Evolutionary conservation across 257 asterid genomes (phyloP).

Genomic region (Nicotiana otophora): DNA sequence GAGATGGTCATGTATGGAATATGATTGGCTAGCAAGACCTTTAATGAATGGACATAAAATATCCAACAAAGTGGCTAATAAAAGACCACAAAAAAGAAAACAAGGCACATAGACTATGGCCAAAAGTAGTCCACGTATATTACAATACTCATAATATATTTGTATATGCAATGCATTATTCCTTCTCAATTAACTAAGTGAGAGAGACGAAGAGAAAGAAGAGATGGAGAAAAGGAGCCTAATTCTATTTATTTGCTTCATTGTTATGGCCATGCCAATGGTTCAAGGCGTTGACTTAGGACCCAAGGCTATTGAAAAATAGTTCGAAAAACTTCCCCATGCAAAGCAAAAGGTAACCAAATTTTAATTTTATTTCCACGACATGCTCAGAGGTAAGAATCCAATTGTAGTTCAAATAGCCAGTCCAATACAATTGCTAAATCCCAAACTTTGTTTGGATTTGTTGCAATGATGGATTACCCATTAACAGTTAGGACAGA

Average conservation of each 20-base stretch:
- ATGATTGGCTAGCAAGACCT: too few relatives aligned
- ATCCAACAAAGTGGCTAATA: too few relatives aligned
- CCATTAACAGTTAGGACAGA: constrained; percentile 21
- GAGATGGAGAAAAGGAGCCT: background rate
- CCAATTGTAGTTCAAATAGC: constrained; percentile 18
- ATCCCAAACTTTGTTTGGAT: constrained; percentile 28
- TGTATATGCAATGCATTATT: too few relatives aligned
- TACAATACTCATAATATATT: too few relatives aligned
- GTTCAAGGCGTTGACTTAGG: background rate
- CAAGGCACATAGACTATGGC: too few relatives aligned
- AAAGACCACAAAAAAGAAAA: too few relatives aligned
- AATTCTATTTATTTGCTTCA: background rate
- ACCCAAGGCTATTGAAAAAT: constrained; percentile 18
- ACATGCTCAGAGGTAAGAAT: constrained; percentile 21
- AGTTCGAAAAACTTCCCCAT: constrained; percentile 24
- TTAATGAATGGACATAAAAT: too few relatives aligned
- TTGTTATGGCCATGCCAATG: background rate
- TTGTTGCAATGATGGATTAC: constrained; percentile 23
- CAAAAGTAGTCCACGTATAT: too few relatives aligned
- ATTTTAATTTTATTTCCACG: constrained; percentile 37
- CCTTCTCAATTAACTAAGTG: too few relatives aligned
- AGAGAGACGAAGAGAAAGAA: too few relatives aligned
- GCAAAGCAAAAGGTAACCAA: constrained; percentile 19
- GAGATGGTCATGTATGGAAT: too few relatives aligned
- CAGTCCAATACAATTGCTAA: constrained; percentile 11